Base-by-base conservation (phyloP, 2,329 filamentous ascomycete genomes). In the Alternaria gaisen region DNA sequence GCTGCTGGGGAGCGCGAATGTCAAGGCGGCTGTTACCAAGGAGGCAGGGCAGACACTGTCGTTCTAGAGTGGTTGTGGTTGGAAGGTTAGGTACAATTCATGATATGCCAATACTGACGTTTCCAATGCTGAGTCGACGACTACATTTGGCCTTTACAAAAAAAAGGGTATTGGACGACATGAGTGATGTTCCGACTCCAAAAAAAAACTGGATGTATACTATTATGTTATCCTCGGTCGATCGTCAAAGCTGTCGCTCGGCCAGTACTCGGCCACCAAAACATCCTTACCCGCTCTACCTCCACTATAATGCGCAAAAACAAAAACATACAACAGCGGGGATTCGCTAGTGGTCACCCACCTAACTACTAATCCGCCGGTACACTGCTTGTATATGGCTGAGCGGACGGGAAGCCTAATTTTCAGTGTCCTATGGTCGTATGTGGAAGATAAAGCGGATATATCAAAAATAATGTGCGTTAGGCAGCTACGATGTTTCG, bases 1-100 rank as follows among this genome's bases (percentile, higher is more conserved):
- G 34, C 78, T 84, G n/a, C 74, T 87, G 50, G 85, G 84, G 2
- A 81, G 82, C 4, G 75, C 63, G 32, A 82, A 78, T 48, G 83
- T 86, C 56, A 80, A 83, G 75, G 75, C 70, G 44, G 75, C 80
- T 18, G 81, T 86, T 53, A 68, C 70, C 14, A 71, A 72, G 56
- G 75, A 66, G 50, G 67, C 68, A 1, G 68, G 67, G 1, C 66
- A 71, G 53, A 70, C 63, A 9, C 53, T 71, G 8, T 47, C 60
- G 2, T 62, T 68, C 24, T 68, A 59, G 30, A 50, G 18, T 36
- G 32, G 10, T 36, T 18, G 32, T 26, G 24, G 9, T 24, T 18
- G 46, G 46, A 26, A 4, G 22, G 14, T 5, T 11, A 50, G 4
- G 20, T 36, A 22, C n/a, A 40, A 40, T 11, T 40, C n/a, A 40